A percentile compares a stretch with the other conserved stretches of the same genome.
These are phyloP conservation scores for Trametes cinnabarina DNA, from an alignment of 768 basidiomycete species.

Conservation along the genomic window DNA sequence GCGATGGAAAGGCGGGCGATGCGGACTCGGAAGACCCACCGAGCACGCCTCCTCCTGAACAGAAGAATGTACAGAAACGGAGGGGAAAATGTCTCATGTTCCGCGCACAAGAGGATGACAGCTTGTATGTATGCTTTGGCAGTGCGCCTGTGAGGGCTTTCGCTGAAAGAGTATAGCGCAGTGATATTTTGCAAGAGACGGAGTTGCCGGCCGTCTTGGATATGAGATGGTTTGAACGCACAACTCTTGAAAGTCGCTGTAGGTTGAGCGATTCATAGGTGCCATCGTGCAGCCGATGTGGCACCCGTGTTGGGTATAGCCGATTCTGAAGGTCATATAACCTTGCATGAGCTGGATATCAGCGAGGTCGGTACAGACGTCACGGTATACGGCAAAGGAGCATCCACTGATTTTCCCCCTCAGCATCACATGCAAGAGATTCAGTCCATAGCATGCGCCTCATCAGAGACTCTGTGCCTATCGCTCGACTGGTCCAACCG, in stretches of 20 bases:
- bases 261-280: slow-evolving; percentile 57
- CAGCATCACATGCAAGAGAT: slow-evolving; percentile 32
- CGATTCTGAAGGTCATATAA: slow-evolving; percentile 80
- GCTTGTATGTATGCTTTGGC: slow-evolving; percentile 34
- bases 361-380: slow-evolving; percentile 40
- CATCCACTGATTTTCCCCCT: not conserved
- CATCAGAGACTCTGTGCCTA: slow-evolving; percentile 69
- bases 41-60: not conserved
- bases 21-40: slow-evolving; percentile 4
- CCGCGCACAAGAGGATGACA: slow-evolving; percentile 37
- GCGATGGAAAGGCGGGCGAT: not conserved
- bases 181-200: slow-evolving; percentile 63
- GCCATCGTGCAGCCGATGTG: slow-evolving; percentile 45
- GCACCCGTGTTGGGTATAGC: slow-evolving; percentile 66
- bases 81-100: slow-evolving; percentile 76
- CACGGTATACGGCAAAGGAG: not conserved
- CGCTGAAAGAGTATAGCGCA: slow-evolving; percentile 25
- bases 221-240: slow-evolving; percentile 77
- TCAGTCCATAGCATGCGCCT: slow-evolving; percentile 46
- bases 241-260: no score
- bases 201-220: slow-evolving; percentile 83
- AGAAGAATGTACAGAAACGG: slow-evolving; percentile 39
- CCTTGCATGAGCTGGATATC: slow-evolving; percentile 55
- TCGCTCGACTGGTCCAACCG: slow-evolving; percentile 93
- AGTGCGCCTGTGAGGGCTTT: not conserved